phyloP scores from a whole-genome alignment of 495 filamentous ascomycete species.

The Penicillium roqueforti region DNA sequence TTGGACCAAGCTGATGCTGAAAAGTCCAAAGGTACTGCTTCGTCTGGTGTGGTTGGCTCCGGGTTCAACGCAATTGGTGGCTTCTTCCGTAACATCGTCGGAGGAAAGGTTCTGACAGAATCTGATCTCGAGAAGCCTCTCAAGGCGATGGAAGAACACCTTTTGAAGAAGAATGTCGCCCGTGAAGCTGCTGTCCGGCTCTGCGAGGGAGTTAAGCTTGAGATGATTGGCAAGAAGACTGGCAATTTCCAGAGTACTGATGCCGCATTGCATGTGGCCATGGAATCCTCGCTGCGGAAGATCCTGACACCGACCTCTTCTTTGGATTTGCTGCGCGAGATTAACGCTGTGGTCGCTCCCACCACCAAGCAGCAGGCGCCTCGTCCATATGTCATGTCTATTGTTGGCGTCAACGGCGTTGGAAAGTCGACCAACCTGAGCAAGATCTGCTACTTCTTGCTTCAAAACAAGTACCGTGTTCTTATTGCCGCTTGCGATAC shows the following conservation, averaged over 20 bases:
- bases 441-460: conserved; percentile 94
- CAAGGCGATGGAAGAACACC: conserved; percentile 92
- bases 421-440: conserved; percentile 96
- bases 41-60: conserved; percentile 67
- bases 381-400: conserved; percentile 92
- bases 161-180: conserved; percentile 93
- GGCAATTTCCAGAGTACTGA: conserved; percentile 91
- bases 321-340: conserved; percentile 88
- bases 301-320: conserved; percentile 95
- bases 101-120: conserved; percentile 85
- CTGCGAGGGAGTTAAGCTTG: conserved; percentile 84
- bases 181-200: conserved; percentile 88
- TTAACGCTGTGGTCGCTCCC: conserved; percentile 70
- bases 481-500: conserved; percentile 95
- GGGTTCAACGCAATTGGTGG: conserved; percentile 75
- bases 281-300: conserved; percentile 85
- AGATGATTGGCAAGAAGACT: conserved; percentile 87
- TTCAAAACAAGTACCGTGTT: conserved; percentile 96
- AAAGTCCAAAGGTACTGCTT: conserved; percentile 47
- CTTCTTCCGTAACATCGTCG: conserved; percentile 89
- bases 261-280: conserved; percentile 71
- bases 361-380: conserved; percentile 45
- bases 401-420: conserved; percentile 96
- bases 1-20: conserved; percentile 64
- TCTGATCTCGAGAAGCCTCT: conserved; percentile 85